Conservation (phyloP, 108 stramenopile species). For the Cylindrotheca closterium region DNA sequence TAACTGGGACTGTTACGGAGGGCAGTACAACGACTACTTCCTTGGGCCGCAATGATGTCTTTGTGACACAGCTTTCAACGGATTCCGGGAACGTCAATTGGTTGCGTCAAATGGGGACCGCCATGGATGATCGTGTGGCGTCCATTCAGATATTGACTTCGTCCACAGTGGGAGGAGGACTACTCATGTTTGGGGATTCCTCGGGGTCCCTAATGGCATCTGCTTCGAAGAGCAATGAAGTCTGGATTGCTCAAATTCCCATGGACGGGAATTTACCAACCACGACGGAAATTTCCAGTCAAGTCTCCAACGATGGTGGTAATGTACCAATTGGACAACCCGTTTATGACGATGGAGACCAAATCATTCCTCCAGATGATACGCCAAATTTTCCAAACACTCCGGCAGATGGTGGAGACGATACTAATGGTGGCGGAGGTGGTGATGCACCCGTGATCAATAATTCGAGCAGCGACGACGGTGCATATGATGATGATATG, state of each 20-base stretch:
- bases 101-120: constrained; percentile 42
- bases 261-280: constrained; percentile 5
- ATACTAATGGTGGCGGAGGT: too few species aligned
- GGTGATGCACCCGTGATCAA: neutral
- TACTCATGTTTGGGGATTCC: constrained; percentile 47
- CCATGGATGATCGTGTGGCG: constrained; percentile 39
- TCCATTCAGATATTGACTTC: neutral
- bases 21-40: constrained; percentile 5
- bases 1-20: neutral
- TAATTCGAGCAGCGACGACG: neutral
- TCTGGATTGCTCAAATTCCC: constrained; percentile 22
- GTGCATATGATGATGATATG: neutral
- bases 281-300: constrained; percentile 21
- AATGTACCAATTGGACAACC: neutral
- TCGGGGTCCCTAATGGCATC: constrained; percentile 17
- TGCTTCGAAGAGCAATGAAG: constrained; percentile 1
- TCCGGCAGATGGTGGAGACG: too few species aligned
- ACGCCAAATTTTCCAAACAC: neutral
- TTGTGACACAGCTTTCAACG: constrained; percentile 19
- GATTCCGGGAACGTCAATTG: constrained; percentile 30
- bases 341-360: neutral
- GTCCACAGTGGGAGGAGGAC: constrained; percentile 14
- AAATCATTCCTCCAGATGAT: neutral
- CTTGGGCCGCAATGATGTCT: constrained; percentile 34
- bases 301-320: constrained; percentile 11